Base-by-base conservation (phyloP, 2,329 filamentous ascomycete species). In the Zelopaecilomyces penicillatus region DNA sequence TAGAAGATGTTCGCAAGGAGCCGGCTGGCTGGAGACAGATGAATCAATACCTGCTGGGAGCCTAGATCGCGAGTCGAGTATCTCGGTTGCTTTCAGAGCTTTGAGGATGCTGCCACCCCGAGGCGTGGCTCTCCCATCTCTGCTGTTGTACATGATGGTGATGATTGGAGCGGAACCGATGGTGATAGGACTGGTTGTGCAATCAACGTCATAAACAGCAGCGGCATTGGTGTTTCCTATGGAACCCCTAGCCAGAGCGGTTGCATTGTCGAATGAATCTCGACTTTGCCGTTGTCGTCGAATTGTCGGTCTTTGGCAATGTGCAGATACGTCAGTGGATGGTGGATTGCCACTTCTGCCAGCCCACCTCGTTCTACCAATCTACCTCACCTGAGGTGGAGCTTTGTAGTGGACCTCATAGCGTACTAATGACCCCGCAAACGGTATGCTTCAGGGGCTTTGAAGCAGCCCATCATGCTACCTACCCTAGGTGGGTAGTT, bases 31-130 rank as follows among this genome's bases (percentile, higher is more conserved):
- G 12, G 12, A 12, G 8, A 12, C 32, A 9, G 5, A 12, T 26
- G 36, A 10, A 10, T 10, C 30, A 72, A 52, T 73, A 89, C 87
- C 87, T 63, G 87, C 89, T 51, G 91, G 91, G 31, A 97, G 74
- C 35, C 81, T 75, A 27, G 90, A 80, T 65, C 87, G 89, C 34
- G 78, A 75, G 45, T 87, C 82, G 47, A 90, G 71, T 73, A 96
- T 87, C 63, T 87, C 81, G 19, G 88, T 85, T 52, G 83, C 83
- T 58, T 84, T 85, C 56, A 97, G 72, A 37, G 87, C 85, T 48
- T 81, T 80, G 58, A 96, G 73, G 55, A 95, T 79, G 63, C 74
- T 74, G 51, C 62, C 65, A 34, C 62, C 39, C 8, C 44, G 41
- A 37, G 43, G 64, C 42, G 63, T 53, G 53, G 60, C 55, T 49